phyloP scores from a whole-genome alignment of 192 early-diverging fungal species.

The Coemansia sp. region DNA sequence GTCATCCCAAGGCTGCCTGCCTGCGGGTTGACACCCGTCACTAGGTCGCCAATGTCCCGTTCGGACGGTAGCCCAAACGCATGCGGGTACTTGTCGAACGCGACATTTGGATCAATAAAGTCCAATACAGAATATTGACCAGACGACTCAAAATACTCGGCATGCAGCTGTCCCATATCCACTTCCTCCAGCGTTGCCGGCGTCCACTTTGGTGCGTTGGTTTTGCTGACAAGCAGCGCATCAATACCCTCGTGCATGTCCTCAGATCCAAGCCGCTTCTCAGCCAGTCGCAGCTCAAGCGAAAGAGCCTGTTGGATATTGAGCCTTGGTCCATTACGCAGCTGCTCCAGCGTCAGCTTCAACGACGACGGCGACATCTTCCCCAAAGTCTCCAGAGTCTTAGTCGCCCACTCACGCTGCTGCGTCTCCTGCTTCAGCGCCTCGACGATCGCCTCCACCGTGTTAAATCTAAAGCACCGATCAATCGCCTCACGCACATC shows the following conservation, averaged over 20 bases:
- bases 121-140: conserved; percentile 23
- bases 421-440: conserved; percentile 74
- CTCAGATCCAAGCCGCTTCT: conserved; percentile 69
- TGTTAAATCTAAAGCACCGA: conserved; percentile 80
- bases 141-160: conserved; percentile 58
- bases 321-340: conserved; percentile 68
- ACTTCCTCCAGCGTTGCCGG: conserved; percentile 61
- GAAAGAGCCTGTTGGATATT: conserved; percentile 78
- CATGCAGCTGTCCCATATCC: conserved; percentile 52
- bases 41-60: conserved; percentile 61
- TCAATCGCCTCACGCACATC: conserved; percentile 70
- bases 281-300: conserved; percentile 82
- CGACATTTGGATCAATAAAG: conserved; percentile 41
- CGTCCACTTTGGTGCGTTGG: conserved; percentile 68
- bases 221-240: conserved; percentile 72
- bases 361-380: conserved; percentile 82
- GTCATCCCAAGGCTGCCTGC: conserved; percentile 61
- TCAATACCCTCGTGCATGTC: conserved; percentile 92
- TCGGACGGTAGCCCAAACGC: conserved; percentile 68
- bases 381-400: conserved; percentile 65
- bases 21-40: conserved; percentile 65
- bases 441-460: conserved; percentile 78
- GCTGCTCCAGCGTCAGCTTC: conserved; percentile 83
- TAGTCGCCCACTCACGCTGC: conserved; percentile 62
- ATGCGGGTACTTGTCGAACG: conserved; percentile 62